These are phyloP conservation scores for Colletotrichum viniferum DNA, from an alignment of 2,329 filamentous ascomycete species.

Conservation along the genomic window DNA sequence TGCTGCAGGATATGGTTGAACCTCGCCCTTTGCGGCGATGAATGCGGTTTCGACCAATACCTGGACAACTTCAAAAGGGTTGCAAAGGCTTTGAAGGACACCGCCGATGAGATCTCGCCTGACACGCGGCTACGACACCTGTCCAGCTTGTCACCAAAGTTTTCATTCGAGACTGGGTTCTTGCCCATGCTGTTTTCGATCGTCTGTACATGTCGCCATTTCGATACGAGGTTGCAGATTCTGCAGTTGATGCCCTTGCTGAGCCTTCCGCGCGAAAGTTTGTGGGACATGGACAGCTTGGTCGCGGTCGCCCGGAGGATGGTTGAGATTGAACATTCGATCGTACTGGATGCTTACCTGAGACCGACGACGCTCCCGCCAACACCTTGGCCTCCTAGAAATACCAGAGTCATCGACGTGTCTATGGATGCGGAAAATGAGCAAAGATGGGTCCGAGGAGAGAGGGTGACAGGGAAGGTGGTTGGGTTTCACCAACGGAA, in stretches of 20 bases:
- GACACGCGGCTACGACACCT: neutral
- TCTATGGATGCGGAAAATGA: neutral
- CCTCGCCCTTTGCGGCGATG: conserved; percentile 35
- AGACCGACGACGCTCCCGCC: neutral
- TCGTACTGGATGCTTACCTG: neutral
- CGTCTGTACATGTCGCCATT: neutral
- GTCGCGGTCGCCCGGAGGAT: conserved; percentile 3
- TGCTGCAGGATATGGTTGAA: conserved; percentile 25
- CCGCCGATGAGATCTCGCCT: neutral
- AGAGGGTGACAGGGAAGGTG: neutral
- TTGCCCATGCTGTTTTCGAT: conserved; percentile 14
- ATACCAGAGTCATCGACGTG: neutral
- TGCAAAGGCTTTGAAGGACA: neutral
- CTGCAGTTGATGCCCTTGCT: conserved; percentile 5
- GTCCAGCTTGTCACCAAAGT: neutral
- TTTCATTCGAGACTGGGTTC: conserved; percentile 15
- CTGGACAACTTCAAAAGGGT: conserved; percentile 1
- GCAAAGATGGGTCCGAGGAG: neutral
- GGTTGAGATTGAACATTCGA: conserved; percentile 14
- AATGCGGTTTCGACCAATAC: neutral
- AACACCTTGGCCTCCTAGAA: neutral
- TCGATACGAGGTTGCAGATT: conserved; percentile 2
- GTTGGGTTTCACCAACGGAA: neutral
- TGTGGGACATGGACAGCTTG: conserved; percentile 12
- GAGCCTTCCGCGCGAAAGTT: neutral